Evolutionary conservation across 2,329 filamentous ascomycete genomes (phyloP).

Genomic region (Fusarium tricinctum): DNA sequence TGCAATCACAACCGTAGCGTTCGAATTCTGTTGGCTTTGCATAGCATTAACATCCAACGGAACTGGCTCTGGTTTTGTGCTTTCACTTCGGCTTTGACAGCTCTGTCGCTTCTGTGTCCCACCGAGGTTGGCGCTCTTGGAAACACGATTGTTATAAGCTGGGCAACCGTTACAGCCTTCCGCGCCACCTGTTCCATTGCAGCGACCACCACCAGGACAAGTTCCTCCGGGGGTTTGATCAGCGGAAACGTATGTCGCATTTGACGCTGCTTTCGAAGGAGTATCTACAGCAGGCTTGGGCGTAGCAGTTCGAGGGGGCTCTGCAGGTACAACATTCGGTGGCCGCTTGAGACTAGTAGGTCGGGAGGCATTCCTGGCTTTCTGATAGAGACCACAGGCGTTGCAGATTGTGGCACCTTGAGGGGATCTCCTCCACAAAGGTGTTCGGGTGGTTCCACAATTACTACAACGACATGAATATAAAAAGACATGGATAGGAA

Average conservation of each 20-base stretch:
- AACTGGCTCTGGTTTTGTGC: conserved; percentile 47
- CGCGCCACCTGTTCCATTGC: conserved; percentile 95
- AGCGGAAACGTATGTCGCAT: conserved; percentile 80
- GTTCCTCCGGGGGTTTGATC: conserved; percentile 85
- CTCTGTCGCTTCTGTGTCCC: conserved; percentile 64
- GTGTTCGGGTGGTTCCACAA: conserved; percentile 93
- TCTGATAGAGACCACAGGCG: conserved; percentile 94
- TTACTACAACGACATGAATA: conserved; percentile 71
- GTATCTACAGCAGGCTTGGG: conserved; percentile 56
- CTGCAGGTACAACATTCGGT: conserved; percentile 63
- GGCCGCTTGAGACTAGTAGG: conserved; percentile 92
- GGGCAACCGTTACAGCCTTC: conserved; percentile 96
- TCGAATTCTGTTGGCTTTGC: conserved; percentile 50
- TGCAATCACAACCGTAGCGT: conserved; percentile 75
- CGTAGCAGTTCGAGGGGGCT: conserved; percentile 59
- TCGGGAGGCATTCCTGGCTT: conserved; percentile 90
- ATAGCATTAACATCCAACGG: conserved; percentile 55
- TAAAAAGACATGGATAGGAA: conserved; percentile 1
- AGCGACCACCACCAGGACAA: conserved; percentile 93
- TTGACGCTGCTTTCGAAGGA: conserved; percentile 58
- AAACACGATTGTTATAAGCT: conserved; percentile 95
- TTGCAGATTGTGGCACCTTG: conserved; percentile 97
- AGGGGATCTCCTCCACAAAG: conserved; percentile 93
- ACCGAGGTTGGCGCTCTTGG: conserved; percentile 83
- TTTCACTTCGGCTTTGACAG: conserved; percentile 50